A percentile compares a stretch with the other conserved stretches of the same genome.
Evolutionary conservation across 2,329 filamentous ascomycete genomes (phyloP).

Genomic region (Ceratocystis huliohia): DNA sequence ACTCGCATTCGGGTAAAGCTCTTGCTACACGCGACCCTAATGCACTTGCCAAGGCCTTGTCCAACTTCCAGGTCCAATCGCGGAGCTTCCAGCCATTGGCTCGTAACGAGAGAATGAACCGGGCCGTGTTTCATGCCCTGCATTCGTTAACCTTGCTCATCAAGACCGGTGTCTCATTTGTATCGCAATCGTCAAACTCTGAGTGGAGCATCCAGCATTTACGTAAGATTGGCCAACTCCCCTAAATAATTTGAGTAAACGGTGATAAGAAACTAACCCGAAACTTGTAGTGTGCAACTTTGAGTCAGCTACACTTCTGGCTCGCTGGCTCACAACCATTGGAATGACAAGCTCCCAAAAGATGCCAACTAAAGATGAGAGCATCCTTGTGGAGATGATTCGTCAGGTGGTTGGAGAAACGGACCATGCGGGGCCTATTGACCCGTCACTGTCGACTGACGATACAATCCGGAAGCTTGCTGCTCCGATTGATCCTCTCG

Average conservation of each 20-base stretch:
- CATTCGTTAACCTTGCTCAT: slow-evolving; percentile 56
- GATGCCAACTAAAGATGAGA: slow-evolving; percentile 40
- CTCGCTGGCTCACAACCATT: slow-evolving; percentile 48
- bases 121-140: slow-evolving; percentile 54
- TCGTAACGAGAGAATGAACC: slow-evolving; percentile 46
- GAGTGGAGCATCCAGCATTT: slow-evolving; percentile 54
- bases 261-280: background rate
- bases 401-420: slow-evolving; percentile 49
- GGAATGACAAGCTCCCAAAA: slow-evolving; percentile 40
- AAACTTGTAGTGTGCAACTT: slow-evolving; percentile 43
- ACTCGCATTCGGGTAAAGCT: slow-evolving; percentile 48
- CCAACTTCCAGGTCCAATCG: slow-evolving; percentile 14
- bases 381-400: slow-evolving; percentile 42
- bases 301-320: slow-evolving; percentile 48
- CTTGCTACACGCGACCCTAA: slow-evolving; percentile 53
- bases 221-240: slow-evolving; percentile 31
- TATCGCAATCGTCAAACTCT: slow-evolving; percentile 46
- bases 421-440: slow-evolving; percentile 48
- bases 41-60: slow-evolving; percentile 47
- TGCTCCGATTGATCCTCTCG: slow-evolving; percentile 35
- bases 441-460: slow-evolving; percentile 38
- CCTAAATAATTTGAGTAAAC: background rate
- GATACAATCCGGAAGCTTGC: slow-evolving; percentile 25
- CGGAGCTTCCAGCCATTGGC: slow-evolving; percentile 32
- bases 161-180: slow-evolving; percentile 49